Percentiles rank a stretch among this genome's conserved stretches.
These are phyloP conservation scores for Cutaneotrichosporon cyanovorans DNA, from an alignment of 1,284 basidiomycete genomes.

Conservation along the genomic window DNA sequence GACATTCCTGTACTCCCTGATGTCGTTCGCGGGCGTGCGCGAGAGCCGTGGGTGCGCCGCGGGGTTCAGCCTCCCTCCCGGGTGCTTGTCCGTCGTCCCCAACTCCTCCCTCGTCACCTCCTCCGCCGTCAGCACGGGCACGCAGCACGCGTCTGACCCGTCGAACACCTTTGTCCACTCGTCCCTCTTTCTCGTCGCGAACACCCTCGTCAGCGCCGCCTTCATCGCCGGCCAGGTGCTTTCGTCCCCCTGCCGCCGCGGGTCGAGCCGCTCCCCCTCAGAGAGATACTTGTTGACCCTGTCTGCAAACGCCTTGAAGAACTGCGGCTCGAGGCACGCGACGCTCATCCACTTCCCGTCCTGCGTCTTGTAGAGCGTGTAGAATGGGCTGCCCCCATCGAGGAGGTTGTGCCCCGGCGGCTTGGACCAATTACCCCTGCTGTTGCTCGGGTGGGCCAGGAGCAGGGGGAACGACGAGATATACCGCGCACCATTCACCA, in stretches of 20 bases:
- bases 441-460: neutral
- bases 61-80: neutral
- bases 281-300: slow-evolving; percentile 3
- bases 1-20: neutral
- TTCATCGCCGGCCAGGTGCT: slow-evolving; percentile 7
- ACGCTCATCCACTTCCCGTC: slow-evolving; percentile 13
- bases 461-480: slow-evolving; percentile 10
- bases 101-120: slow-evolving; percentile 6
- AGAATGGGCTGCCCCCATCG: slow-evolving; percentile 17
- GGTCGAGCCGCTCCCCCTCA: neutral
- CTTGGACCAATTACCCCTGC: neutral
- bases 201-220: slow-evolving; percentile 1
- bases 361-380: slow-evolving; percentile 7
- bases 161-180: slow-evolving; percentile 13
- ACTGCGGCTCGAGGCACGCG: slow-evolving; percentile 17
- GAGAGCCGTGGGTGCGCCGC: slow-evolving; percentile 7
- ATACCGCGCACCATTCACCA: slow-evolving; percentile 15
- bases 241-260: slow-evolving; percentile 4
- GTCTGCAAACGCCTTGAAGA: slow-evolving; percentile 11
- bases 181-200: slow-evolving; percentile 8
- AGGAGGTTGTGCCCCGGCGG: slow-evolving; percentile 12
- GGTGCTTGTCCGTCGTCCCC: neutral
- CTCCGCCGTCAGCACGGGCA: slow-evolving; percentile 8
- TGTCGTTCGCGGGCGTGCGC: slow-evolving; percentile 2
- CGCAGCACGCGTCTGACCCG: slow-evolving; percentile 12